Base-by-base conservation (phyloP, 192 early-diverging fungal species). In the Linnemannia elongata region DNA sequence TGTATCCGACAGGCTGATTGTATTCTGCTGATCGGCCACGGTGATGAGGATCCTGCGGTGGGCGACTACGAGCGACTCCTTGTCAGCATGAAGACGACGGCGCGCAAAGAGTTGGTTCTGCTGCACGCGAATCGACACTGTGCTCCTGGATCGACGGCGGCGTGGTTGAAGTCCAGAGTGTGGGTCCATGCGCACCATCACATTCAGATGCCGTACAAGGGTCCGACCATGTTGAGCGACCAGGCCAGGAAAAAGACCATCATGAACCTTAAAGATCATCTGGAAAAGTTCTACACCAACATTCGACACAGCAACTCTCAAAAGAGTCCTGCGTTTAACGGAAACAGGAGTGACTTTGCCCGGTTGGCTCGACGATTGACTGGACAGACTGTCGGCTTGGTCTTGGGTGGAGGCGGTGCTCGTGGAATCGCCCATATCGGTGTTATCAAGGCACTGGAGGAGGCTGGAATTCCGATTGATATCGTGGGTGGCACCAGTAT, bases 141-240 rank as follows among this genome's bases (percentile, higher is more conserved):
- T 82, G 79, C 90, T 7, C 93, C 94, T 4, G 99, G 99, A 22
- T 92, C 92, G 36, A 99, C 99, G 18, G 95, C 95, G 69, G 89
- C 91, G 42, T 99, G 99, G 99, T 90, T 99, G 33, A 97, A 97
- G 74, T 90, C 90, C 36, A 82, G 78, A 75, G 55, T 94, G 8
- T 99, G 98, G 98, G 94, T 99, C 44, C 97, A 99, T 82, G 96
- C 96, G 0, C 98, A 99, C 88, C 98, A 99, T 86, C 99, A 99
- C 89, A 94, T 99, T 24, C 93, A 93, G 74, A 97, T 97, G 96
- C 90, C 94, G 66, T 92, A 85, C 87, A 87, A 82, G 54, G 84
- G 73, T 18, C 88, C 77, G 6, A 79, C 72, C 39, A 87, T 82
- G 57, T 42, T 93, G 24, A 77, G 89, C 33, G 87, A 88, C 10